Evolutionary conservation across 345 rosid species (phyloP), one percentile per base, ranked within the genome.

Genomic region (Melastoma malabathricum): DNA sequence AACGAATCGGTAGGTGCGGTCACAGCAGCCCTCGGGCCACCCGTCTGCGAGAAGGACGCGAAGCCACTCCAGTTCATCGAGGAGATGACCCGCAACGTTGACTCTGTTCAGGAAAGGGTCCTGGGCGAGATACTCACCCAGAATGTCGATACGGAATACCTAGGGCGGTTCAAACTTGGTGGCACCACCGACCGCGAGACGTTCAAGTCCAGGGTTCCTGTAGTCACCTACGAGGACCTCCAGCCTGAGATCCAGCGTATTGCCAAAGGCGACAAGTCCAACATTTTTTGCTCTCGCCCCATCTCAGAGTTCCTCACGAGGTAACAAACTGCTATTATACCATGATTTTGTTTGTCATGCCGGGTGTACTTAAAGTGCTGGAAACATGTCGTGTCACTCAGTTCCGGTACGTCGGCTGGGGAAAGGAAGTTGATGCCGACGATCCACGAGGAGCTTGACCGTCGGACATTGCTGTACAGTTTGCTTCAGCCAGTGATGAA

Each of bases 401-500:
- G 97, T 63, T 89, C 95, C 10, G 97, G 97, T 22, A 86, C 97
- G 41, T 89, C 97, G 15, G 97, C 94, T 3, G 97, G 97, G 18
- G 97, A 89, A 60, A 81, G 97, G 60, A 89, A 89, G 50, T 68
- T 86, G 56, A 83, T 89, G 97, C 97, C 97, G 0, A 81, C 97
- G 18, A 89, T 89, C 61, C 62, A 44, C 15, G 95, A 86, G 70
- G 97, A 89, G 70, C 65, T 79, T 52, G 88, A 77, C 54, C 97
- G 97, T 59, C 94, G 95, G 6, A 89, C 78, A 64, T 62, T 71
- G 51, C 75, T 89, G 13, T 89, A 89, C 66, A 83, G 86, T 61
- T 84, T 89, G 38, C 86, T 89, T 56, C 77, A 76, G 88, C 97
- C 97, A 15, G 95, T 89, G n/a, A 89, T 89, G 97, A 89, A 89